Base-by-base conservation (phyloP, 306 rosid genomes). In the Potentilla sterilis region DNA sequence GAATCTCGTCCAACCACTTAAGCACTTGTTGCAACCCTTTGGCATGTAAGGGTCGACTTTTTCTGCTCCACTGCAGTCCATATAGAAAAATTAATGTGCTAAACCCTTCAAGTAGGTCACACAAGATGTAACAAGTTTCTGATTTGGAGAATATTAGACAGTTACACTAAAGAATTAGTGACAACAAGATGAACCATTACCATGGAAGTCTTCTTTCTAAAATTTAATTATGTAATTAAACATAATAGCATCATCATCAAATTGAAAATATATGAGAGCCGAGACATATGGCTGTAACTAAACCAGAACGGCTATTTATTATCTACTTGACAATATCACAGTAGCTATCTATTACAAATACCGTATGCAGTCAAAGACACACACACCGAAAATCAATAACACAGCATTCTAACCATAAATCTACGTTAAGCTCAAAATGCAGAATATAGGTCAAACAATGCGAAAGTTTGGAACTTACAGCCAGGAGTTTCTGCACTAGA, bases 1-100 rank as follows among this genome's bases (percentile, higher is more conserved):
- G 83, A 79, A 88, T 88, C 82, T 87, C 96, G 72, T 78, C 80
- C 85, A 94, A 82, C 98, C 98, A 94, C 85, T 86, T 88, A 75
- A 90, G 90, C 74, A 94, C 91, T 86, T 88, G 91, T 86, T 88
- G 95, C 80, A 94, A 79, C 72, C 97, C 98, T 86, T 87, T 86
- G 73, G 86, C 91, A 85, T 90, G 96, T 77, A 94, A 81, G 59
- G 85, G 78, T 47, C 92, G 87, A 73, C 98, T 92, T 88, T 88
- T 94, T 71, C 78, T 83, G 91, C 91, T 94, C 97, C 97, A 94
- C 98, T 91, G 78, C 73, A 79, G 77, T 78, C 66, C 46, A 78
- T 58, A 51, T 77, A 74, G 69, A 74, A 73, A 70, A 47, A 84
- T 75, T 40, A 61, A 63, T 35, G 64, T 49, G 70, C 32, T 67